phyloP scores from a whole-genome alignment of 1,139 yeast genomes.

The Debaryomyces sp. region DNA sequence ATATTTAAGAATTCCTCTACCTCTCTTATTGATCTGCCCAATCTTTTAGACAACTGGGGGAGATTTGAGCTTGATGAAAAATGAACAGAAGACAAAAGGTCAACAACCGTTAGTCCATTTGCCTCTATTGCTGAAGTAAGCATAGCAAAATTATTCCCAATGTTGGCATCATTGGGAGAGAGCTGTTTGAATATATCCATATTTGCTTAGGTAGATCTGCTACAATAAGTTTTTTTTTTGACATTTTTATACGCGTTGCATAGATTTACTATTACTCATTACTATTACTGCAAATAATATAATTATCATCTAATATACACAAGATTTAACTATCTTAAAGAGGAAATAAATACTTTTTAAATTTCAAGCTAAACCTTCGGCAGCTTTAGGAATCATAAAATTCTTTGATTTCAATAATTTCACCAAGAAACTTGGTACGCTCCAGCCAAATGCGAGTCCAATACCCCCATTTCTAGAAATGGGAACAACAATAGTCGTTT shows the following conservation, averaged over 20 bases:
- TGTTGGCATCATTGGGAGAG: constrained; percentile 14
- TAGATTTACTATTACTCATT: neutral
- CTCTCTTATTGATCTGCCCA: constrained; percentile 53
- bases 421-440: constrained; percentile 33
- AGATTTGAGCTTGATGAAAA: constrained; percentile 15
- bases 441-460: constrained; percentile 31
- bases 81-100: constrained; percentile 19
- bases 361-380: constrained; percentile 3
- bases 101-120: constrained; percentile 29
- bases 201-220: neutral
- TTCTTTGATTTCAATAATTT: constrained; percentile 27
- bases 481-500: constrained; percentile 28
- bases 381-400: constrained; percentile 22
- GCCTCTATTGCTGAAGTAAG: constrained; percentile 16
- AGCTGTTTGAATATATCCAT: constrained; percentile 35
- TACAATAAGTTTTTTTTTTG: neutral
- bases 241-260: neutral
- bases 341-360: neutral
- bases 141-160: constrained; percentile 19
- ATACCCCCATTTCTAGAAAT: constrained; percentile 41
- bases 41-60: constrained; percentile 37
- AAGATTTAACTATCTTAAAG: neutral
- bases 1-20: constrained; percentile 41
- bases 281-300: neutral
- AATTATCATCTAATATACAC: neutral